Evolutionary conservation across 495 filamentous ascomycete species (phyloP).

Genomic region (Penicillium canescens): DNA sequence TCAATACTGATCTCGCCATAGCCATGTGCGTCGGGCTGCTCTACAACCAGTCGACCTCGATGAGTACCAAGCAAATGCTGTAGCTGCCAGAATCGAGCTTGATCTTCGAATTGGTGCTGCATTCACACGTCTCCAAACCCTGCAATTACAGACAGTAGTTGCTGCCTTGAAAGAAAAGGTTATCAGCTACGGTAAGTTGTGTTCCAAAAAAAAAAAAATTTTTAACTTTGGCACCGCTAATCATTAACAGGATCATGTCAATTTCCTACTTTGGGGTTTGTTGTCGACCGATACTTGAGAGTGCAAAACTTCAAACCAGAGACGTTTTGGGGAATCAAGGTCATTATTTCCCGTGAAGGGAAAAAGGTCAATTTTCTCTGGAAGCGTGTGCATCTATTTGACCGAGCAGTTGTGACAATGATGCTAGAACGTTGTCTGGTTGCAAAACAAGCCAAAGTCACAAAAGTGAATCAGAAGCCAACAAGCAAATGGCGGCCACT

Average conservation of each 20-base stretch:
- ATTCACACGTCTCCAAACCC: conserved; percentile 87
- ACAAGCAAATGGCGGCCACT: conserved; percentile 93
- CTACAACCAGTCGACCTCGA: conserved; percentile 75
- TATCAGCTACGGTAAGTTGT: conserved; percentile 78
- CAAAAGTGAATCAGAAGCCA: conserved; percentile 81
- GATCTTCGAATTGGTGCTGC: conserved; percentile 89
- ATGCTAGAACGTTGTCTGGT: conserved; percentile 81
- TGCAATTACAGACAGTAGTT: conserved; percentile 67
- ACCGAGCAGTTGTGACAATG: conserved; percentile 76
- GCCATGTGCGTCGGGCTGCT: conserved; percentile 84
- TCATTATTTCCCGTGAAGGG: conserved; percentile 73
- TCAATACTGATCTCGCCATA: conserved; percentile 7
- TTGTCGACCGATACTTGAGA: conserved; percentile 91
- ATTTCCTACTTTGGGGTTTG: conserved; percentile 95
- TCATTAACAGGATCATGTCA: conserved; percentile 78
- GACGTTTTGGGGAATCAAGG: conserved; percentile 86
- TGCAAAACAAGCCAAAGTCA: conserved; percentile 77
- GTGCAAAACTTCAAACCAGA: conserved; percentile 94
- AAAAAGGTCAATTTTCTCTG: conserved; percentile 85
- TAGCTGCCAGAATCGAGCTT: conserved; percentile 86
- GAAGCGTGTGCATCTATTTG: conserved; percentile 81
- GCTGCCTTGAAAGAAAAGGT: conserved; percentile 59
- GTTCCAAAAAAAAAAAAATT: no score
- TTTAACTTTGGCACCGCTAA: conserved; percentile 15
- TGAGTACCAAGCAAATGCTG: conserved; percentile 82